Base-by-base conservation (phyloP, 2,329 filamentous ascomycete genomes). In the Ascochyta fabae region DNA sequence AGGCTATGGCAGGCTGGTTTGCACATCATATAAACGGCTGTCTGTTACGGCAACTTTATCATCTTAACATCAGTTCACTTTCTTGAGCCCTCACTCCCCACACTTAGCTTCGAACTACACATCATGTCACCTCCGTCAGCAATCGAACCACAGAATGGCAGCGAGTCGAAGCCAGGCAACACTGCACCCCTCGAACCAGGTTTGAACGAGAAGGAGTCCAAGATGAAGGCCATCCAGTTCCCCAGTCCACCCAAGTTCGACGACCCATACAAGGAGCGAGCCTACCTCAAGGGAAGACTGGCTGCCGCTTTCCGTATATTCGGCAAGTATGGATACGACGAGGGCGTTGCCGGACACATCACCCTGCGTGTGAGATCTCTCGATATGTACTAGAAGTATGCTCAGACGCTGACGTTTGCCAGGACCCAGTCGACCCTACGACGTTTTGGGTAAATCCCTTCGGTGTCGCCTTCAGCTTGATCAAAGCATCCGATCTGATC, bases 371-470 rank as follows among this genome's bases (percentile, higher is more conserved):
- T 75, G 58, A 15, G 67, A 63, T 19, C 22, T 24, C 19, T 12
- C 13, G 16, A 22, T 39, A 0, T 19, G 15, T 16, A 24, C 15
- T 12, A 35, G 10, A 27, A 34, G 15, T 2, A 4, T 29, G 26
- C 26, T 6, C 23, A 7, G 6, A 23, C 27, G 26, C 55, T 63
- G 27, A 67, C 26, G 15, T 27, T 24, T 35, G 13, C 12, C 39
- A 74, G 72, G 74, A 88, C 58, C 86, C 86, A 0, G 80, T 88
- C 6, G 81, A 86, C 35, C 82, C 83, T 0, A 72, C 77, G 5
- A 84, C 80, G 0, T 88, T 88, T 75, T 88, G 86, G 86, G 84
- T 89, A 4, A 89, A 89, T 61, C 87, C 86, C 0, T 86, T 88
- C 52, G 86, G 86, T 10, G 80, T 85, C 1, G 80, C 84, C 3